Evolutionary conservation across 2,329 filamentous ascomycete genomes (phyloP).

Genomic region (Cladosporium phlei): DNA sequence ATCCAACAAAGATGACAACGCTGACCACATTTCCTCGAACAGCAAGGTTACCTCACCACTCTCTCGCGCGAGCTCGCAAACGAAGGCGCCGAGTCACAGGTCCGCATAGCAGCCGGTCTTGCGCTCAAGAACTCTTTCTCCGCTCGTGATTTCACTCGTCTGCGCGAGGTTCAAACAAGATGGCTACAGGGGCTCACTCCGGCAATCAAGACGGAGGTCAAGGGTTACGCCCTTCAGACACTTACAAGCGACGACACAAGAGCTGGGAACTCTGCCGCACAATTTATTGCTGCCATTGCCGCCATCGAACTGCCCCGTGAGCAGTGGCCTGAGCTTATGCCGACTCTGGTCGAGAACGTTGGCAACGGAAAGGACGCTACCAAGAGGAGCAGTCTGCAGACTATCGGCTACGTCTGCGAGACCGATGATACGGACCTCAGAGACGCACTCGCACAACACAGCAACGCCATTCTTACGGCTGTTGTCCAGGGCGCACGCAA

Average conservation of each 20-base stretch:
- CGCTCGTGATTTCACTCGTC: slow-evolving; percentile 79
- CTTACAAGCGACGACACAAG: slow-evolving; percentile 72
- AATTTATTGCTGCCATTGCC: slow-evolving; percentile 92
- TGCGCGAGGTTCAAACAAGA: slow-evolving; percentile 87
- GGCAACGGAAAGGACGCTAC: slow-evolving; percentile 79
- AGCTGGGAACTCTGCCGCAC: slow-evolving; percentile 83
- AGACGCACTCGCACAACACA: slow-evolving; percentile 75
- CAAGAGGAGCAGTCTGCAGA: slow-evolving; percentile 89
- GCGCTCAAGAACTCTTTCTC: slow-evolving; percentile 98
- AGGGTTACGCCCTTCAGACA: slow-evolving; percentile 84
- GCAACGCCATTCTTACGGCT: slow-evolving; percentile 94
- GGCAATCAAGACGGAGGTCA: slow-evolving; percentile 80
- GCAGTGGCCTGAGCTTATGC: slow-evolving; percentile 92
- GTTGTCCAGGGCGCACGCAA: slow-evolving; percentile 96
- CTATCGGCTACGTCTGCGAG: slow-evolving; percentile 99
- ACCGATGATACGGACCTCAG: slow-evolving; percentile 84
- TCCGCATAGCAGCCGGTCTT: slow-evolving; percentile 90
- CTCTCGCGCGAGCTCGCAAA: slow-evolving; percentile 93
- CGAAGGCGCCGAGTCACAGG: slow-evolving; percentile 73
- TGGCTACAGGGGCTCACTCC: slow-evolving; percentile 81
- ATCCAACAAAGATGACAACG: slow-evolving; percentile 11
- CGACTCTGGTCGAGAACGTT: slow-evolving; percentile 83
- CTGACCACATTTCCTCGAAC: slow-evolving; percentile 20
- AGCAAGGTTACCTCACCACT: slow-evolving; percentile 89
- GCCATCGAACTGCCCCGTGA: slow-evolving; percentile 88